Evolutionary conservation across 257 asterid species (phyloP).

Genomic region (Datura wrightii): DNA sequence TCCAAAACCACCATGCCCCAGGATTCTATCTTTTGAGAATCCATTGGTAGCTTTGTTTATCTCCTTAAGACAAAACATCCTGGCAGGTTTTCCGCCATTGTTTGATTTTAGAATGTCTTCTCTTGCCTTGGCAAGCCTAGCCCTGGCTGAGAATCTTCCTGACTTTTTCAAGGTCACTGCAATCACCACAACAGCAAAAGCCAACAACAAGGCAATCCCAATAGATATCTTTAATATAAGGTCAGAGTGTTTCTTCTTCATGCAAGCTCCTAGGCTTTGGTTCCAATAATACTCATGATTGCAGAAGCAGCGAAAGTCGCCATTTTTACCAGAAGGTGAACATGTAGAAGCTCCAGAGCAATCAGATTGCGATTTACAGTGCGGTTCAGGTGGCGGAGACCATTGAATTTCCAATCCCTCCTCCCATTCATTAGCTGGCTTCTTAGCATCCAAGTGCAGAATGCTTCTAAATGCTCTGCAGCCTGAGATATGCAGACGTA

Average conservation of each 20-base stretch:
- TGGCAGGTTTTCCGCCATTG: slow-evolving; percentile 44
- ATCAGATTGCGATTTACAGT: slow-evolving; percentile 47
- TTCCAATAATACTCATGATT: slow-evolving; percentile 43
- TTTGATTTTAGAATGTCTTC: slow-evolving; percentile 45
- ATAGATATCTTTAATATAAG: slow-evolving; percentile 38
- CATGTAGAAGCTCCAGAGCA: slow-evolving; percentile 47
- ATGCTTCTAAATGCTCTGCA: slow-evolving; percentile 55
- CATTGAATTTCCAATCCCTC: slow-evolving; percentile 57
- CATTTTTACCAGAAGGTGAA: slow-evolving; percentile 31
- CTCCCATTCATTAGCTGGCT: slow-evolving; percentile 49
- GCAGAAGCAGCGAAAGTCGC: slow-evolving; percentile 42
- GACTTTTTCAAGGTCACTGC: slow-evolving; percentile 33
- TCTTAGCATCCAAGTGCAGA: slow-evolving; percentile 44
- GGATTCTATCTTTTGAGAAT: slow-evolving; percentile 44
- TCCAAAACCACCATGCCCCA: slow-evolving; percentile 56
- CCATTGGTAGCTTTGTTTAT: slow-evolving; percentile 54
- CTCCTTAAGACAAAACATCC: slow-evolving; percentile 45
- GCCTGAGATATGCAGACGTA: slow-evolving; percentile 51
- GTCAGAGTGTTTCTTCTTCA: slow-evolving; percentile 32
- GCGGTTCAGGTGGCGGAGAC: slow-evolving; percentile 54
- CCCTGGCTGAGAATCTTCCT: slow-evolving; percentile 32
- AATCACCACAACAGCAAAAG: slow-evolving; percentile 30
- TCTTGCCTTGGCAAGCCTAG: slow-evolving; percentile 47
- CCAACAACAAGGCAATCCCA: slow-evolving; percentile 34
- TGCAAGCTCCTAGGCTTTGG: slow-evolving; percentile 36